Base-by-base conservation (phyloP, 306 rosid species). In the Lathyrus aphaca region DNA sequence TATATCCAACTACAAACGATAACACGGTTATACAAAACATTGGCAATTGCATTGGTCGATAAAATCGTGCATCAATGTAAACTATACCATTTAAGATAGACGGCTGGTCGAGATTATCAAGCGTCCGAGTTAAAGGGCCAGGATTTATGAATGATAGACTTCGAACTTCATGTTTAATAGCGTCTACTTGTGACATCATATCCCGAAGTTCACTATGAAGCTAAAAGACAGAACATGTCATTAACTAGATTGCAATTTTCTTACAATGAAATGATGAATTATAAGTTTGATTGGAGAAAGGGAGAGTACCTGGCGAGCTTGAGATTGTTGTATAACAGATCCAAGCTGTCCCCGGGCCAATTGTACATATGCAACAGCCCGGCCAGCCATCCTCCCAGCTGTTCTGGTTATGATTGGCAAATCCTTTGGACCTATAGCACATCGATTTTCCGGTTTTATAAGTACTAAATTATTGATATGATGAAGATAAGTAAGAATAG, bases 121-220 rank as follows among this genome's bases (percentile, higher is more conserved):
- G 74, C 73, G 76, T 82, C 51, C 79, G 82, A 19, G 97, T 86
- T 93, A 85, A 14, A 35, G 90, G 96, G 38, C 86, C 88, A 8
- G 97, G 88, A 74, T 82, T 90, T 16, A 90, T 73, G 4, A 86
- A 18, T 8, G 96, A 86, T 32, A 88, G 49, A 48, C 88, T 85
- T 72, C 92, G 84, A 15, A 93, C 85, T 80, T 90, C 98, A 75
- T 88, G 80, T 59, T 86, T 91, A 81, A 93, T 90, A 23, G 96
- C 92, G 60, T 93, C 97, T 42, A 93, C 73, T 54, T 93, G 96
- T 6, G 97, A 77, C 76, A 90, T 78, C 29, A 96, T 82, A 51
- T 90, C 98, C 72, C 88, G 97, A 55, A 93, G 88, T 72, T 93
- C 97, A 67, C 90, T 85, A 74, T 93, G 96, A 80, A 93, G 91